phyloP scores from a whole-genome alignment of 345 rosid genomes.

The Arabis hirsuta region DNA sequence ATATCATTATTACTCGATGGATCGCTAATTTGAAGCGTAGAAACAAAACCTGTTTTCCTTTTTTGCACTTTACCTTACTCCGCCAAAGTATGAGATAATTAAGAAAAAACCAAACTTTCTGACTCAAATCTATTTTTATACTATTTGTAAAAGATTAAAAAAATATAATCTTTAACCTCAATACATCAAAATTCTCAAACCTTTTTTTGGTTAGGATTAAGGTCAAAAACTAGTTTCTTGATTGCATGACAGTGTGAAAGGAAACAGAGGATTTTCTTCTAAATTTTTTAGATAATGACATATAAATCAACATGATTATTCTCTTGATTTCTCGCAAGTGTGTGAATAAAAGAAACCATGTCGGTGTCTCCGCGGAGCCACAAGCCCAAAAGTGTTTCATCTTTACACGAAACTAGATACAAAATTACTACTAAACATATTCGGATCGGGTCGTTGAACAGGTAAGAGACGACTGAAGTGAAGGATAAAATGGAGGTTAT shows the following conservation, averaged over 20 bases:
- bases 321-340: neutral
- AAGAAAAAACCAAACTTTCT: neutral
- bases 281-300: neutral
- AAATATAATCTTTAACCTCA: neutral
- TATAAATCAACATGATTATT: neutral
- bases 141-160: neutral
- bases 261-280: neutral
- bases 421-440: neutral
- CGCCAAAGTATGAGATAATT: constrained; percentile 1
- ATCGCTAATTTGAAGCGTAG: neutral
- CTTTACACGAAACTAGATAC: constrained; percentile 28
- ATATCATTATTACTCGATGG: neutral
- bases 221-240: neutral
- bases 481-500: constrained; percentile 30
- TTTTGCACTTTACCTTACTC: neutral
- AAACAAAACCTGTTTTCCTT: neutral
- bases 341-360: neutral
- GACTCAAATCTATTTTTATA: constrained; percentile 12
- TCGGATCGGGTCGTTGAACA: neutral
- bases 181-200: neutral
- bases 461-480: constrained; percentile 20
- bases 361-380: constrained; percentile 33
- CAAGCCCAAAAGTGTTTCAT: constrained; percentile 19
- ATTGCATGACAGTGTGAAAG: neutral
- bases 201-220: neutral